Conservation (phyloP, 805 yeast genomes). For the Candida ponderosae region DNA sequence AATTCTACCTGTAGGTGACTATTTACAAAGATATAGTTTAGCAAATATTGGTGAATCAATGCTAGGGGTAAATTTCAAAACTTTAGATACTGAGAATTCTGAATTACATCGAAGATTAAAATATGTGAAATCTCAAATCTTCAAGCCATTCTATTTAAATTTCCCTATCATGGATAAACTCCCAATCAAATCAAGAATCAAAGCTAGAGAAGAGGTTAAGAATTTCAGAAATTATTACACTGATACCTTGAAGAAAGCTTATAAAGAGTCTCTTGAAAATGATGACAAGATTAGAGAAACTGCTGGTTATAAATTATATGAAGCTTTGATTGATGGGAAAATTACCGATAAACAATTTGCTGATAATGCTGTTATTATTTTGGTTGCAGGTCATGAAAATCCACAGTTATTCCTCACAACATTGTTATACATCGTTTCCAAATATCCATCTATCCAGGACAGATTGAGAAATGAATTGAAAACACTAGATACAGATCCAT, state of each 20-base stretch:
- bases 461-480: constrained; percentile 19
- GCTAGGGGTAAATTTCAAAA: constrained; percentile 39
- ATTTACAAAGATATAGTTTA: constrained; percentile 38
- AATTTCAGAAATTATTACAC: constrained; percentile 31
- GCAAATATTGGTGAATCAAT: constrained; percentile 44
- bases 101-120: constrained; percentile 33
- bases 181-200: constrained; percentile 38
- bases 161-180: constrained; percentile 47
- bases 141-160: constrained; percentile 44
- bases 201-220: constrained; percentile 35
- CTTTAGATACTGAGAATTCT: constrained; percentile 22
- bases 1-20: constrained; percentile 24
- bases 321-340: constrained; percentile 27
- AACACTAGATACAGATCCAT: neutral
- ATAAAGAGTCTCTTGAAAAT: constrained; percentile 12
- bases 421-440: constrained; percentile 37
- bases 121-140: constrained; percentile 42
- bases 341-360: constrained; percentile 38
- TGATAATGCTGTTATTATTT: constrained; percentile 46
- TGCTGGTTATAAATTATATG: constrained; percentile 34
- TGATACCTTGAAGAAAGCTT: constrained; percentile 24
- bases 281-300: constrained; percentile 22
- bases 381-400: constrained; percentile 60
- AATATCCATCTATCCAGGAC: constrained; percentile 27
- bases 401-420: constrained; percentile 47